Evolutionary conservation across 352 stramenopile genomes (phyloP).

Genomic region (Thraustochytrium sp.): DNA sequence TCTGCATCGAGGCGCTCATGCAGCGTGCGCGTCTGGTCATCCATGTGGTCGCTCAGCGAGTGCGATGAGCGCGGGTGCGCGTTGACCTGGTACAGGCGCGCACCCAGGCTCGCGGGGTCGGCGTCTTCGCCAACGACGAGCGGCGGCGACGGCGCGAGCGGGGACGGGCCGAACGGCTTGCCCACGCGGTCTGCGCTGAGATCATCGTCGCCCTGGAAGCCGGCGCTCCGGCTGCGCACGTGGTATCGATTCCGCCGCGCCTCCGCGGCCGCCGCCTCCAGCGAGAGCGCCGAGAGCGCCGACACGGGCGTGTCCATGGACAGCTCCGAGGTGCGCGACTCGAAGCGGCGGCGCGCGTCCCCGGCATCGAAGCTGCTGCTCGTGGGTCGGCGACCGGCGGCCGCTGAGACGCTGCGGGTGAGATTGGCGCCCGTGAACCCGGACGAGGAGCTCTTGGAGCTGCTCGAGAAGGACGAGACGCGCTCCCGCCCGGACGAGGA

Average conservation of each 20-base stretch:
- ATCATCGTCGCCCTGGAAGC: no score
- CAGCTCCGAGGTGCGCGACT: not conserved
- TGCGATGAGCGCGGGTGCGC: no score
- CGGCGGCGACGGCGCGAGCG: no score
- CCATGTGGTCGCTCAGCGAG: constrained; percentile 3
- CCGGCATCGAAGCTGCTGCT: not conserved
- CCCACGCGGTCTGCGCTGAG: no score
- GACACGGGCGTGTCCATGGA: not conserved
- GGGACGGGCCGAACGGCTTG: no score
- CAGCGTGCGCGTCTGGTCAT: constrained; percentile 5
- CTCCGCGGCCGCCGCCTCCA: no score
- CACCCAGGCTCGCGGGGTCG: no score
- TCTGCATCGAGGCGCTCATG: not conserved
- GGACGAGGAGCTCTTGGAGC: not conserved
- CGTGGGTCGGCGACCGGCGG: not conserved
- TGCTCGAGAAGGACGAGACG: not conserved
- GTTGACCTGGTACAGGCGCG: no score
- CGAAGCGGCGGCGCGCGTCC: not conserved
- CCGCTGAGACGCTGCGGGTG: not conserved
- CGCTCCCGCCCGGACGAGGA: not conserved
- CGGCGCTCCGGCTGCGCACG: no score
- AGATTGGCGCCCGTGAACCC: not conserved
- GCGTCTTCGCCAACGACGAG: no score
- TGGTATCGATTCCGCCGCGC: no score
- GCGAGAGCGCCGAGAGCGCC: not conserved